phyloP scores from a whole-genome alignment of 192 early-diverging fungal species.

The Chytriomyces sp. region DNA sequence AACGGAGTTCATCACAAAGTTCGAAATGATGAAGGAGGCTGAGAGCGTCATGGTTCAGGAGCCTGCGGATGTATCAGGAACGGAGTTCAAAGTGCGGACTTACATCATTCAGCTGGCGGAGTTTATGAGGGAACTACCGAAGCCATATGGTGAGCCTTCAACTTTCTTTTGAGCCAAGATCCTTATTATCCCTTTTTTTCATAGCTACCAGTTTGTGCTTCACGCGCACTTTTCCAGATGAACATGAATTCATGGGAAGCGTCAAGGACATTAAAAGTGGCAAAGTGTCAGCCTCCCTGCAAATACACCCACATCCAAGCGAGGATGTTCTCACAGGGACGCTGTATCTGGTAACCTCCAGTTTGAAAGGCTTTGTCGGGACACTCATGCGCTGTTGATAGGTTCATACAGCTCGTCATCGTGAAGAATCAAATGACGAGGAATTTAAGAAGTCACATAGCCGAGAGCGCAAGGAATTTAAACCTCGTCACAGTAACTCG shows the following conservation, averaged over 20 bases:
- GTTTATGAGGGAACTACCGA: slow-evolving; percentile 11
- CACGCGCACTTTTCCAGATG: slow-evolving; percentile 15
- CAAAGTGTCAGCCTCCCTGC: slow-evolving; percentile 11
- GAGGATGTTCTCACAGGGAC: slow-evolving; percentile 14
- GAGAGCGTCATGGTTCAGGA: slow-evolving; percentile 24
- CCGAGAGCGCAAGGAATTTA: no score
- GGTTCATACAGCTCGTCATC: no score
- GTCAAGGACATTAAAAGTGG: slow-evolving; percentile 22
- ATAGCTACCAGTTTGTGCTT: slow-evolving; percentile 4
- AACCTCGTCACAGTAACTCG: no score
- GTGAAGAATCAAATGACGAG: no score
- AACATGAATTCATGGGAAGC: slow-evolving; percentile 26
- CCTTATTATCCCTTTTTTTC: neutral
- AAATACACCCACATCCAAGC: slow-evolving; percentile 19
- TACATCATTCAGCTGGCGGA: slow-evolving; percentile 9
- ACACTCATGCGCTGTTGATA: no score
- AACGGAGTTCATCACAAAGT: slow-evolving; percentile 23
- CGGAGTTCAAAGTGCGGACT: slow-evolving; percentile 9
- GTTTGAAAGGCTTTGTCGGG: no score
- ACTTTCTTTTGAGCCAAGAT: neutral
- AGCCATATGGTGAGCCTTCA: slow-evolving; percentile 5
- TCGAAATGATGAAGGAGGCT: slow-evolving; percentile 21
- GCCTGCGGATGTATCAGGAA: neutral
- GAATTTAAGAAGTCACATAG: no score
- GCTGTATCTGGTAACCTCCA: slow-evolving; percentile 19